Base-by-base conservation (phyloP, 202 grass and related monocot species). In the Thinopyrum obtusiflorum region DNA sequence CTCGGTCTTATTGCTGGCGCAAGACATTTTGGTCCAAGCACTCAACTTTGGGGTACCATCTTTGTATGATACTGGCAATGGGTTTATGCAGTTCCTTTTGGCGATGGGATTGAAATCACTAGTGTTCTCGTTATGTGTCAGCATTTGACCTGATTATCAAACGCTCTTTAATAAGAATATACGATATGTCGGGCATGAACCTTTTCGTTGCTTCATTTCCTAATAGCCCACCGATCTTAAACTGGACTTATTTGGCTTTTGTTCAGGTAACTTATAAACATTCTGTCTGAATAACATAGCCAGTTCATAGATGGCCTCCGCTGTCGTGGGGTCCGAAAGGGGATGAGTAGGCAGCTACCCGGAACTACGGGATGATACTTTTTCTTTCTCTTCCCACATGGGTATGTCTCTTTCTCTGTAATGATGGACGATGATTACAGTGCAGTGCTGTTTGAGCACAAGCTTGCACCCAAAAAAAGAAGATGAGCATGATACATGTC, bases 1-100 rank as follows among this genome's bases (percentile, higher is more conserved):
- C 17, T 74, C 2, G 20, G 65, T 20, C 26, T 57, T 82, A 8
- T 71, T 27, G 53, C 62, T 86, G 65, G 37, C 7, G 12, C 3
- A 20, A 11, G 64, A 42, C 13, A 26, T n/a, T n/a, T n/a, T n/a
- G n/a, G n/a, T n/a, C n/a, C n/a, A n/a, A n/a, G n/a, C n/a, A n/a
- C n/a, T n/a, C n/a, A n/a, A n/a, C n/a, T 74, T 81, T 75, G 69
- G 67, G 60, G 21, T 73, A 17, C 6, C 13, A 74, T 65, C n/a
- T 32, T 46, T 51, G 6, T 62, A 49, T 69, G 35, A 15, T 21
- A 3, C 15, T 51, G 47, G 47, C 1, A 51, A 51, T 17, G 21
- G 29, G 49, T 24, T 24, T 60, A 42, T 33, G 5, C 2, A 18
- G 63, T 51, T 59, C 21, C 53, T 64, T 9, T 9, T 72, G 2